Conservation (phyloP, 495 filamentous ascomycete genomes). For the Massariosphaeria phaeospora region DNA sequence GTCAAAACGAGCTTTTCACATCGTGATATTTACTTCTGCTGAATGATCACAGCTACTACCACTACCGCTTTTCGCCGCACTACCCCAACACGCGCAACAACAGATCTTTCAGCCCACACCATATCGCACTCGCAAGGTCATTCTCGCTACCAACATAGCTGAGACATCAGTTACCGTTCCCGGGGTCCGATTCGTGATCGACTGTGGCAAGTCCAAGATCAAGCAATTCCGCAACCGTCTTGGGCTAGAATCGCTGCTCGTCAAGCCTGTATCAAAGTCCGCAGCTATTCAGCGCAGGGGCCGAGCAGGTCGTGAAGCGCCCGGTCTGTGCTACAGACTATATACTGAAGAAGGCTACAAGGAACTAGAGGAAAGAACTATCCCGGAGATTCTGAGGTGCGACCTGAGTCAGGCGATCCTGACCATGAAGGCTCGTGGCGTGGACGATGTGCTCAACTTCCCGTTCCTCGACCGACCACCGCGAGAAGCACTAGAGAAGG, state of each 20-base stretch:
- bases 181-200: slow-evolving; percentile 85
- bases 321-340: slow-evolving; percentile 82
- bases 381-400: slow-evolving; percentile 85
- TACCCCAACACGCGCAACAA: slow-evolving; percentile 75
- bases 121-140: slow-evolving; percentile 74
- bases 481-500: slow-evolving; percentile 73
- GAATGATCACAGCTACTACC: slow-evolving; percentile 48
- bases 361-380: slow-evolving; percentile 63
- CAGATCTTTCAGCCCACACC: slow-evolving; percentile 75
- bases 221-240: slow-evolving; percentile 84
- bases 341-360: slow-evolving; percentile 81
- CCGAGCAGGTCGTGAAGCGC: slow-evolving; percentile 86
- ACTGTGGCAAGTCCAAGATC: slow-evolving; percentile 89
- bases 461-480: slow-evolving; percentile 80
- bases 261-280: slow-evolving; percentile 87
- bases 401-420: slow-evolving; percentile 82
- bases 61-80: slow-evolving; percentile 68
- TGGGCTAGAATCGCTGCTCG: slow-evolving; percentile 83
- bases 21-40: slow-evolving; percentile 26
- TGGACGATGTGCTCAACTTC: slow-evolving; percentile 76
- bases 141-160: slow-evolving; percentile 93
- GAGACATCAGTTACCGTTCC: slow-evolving; percentile 96
- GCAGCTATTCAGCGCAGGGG: slow-evolving; percentile 88
- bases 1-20: slow-evolving; percentile 12
- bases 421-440: slow-evolving; percentile 88